Evolutionary conservation across 306 rosid genomes (phyloP).

Genomic region (Pyrus pyrifolia): DNA sequence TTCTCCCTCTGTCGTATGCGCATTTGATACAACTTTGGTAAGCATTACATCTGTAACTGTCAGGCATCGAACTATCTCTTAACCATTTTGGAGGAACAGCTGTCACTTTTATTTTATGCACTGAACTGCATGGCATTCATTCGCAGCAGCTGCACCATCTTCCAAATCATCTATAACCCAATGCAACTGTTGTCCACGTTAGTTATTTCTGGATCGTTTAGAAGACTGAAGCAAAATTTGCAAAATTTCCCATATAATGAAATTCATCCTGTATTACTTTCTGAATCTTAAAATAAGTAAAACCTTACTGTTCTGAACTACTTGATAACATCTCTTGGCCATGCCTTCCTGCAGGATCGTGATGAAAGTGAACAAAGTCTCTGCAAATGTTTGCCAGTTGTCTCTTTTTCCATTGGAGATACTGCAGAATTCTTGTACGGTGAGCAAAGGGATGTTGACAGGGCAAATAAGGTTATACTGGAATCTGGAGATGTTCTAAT

Average conservation of each 20-base stretch:
- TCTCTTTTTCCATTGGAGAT: slow-evolving; percentile 88
- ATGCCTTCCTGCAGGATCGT: slow-evolving; percentile 39
- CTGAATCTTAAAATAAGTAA: not conserved
- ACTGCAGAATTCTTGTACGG: slow-evolving; percentile 58
- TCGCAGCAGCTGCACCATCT: not conserved
- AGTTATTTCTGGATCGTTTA: not conserved
- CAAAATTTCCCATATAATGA: not conserved
- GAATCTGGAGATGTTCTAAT: slow-evolving; percentile 79
- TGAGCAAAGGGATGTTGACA: slow-evolving; percentile 34
- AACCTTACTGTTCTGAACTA: too few relatives aligned
- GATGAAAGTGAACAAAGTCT: slow-evolving; percentile 62
- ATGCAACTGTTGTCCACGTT: not conserved
- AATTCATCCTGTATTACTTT: not conserved
- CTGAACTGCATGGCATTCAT: not conserved
- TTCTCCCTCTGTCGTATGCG: not conserved
- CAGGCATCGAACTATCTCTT: not conserved
- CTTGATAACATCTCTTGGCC: not conserved
- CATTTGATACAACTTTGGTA: not conserved
- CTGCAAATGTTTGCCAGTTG: slow-evolving; percentile 40
- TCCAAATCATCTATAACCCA: not conserved
- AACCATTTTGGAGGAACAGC: not conserved
- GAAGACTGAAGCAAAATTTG: not conserved
- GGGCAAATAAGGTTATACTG: slow-evolving; percentile 32
- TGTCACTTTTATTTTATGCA: not conserved
- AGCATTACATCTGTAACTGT: not conserved